Evolutionary conservation across 2,329 filamentous ascomycete genomes (phyloP), one percentile per base, ranked within the genome.

Genomic region (Chaetomiaceae sp.): DNA sequence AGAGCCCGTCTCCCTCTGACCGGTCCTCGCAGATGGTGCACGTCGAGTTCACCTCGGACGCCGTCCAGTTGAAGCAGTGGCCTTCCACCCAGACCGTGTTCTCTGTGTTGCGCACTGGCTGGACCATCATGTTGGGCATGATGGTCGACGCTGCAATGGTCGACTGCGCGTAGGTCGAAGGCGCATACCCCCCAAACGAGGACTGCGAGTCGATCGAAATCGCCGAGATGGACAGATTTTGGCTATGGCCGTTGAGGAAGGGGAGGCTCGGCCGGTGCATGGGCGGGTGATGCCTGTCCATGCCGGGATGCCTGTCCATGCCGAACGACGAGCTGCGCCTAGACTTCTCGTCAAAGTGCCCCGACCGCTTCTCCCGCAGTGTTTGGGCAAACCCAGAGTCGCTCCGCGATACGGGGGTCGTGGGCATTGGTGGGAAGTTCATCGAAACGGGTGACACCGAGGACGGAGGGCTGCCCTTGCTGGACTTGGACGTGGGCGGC

Each of bases 271-370:
- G 85, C 37, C 86, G 77, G 58, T 87, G 80, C 48, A 57, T 54
- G 17, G 85, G 69, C 1, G 83, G 81, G 33, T 77, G 77, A 58
- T 83, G 78, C 65, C 83, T 84, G 59, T 89, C 88, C 64, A 91
- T 76, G 25, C 86, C 88, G 68, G n/a, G 77, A 58, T 83, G 78
- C 65, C 83, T 84, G 59, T 89, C 88, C 64, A 91, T 76, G 25
- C 86, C 88, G 68, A 96, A 95, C 1, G 91, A 95, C n/a, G 91
- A 95, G 71, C 91, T 96, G 58, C 92, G 82, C 53, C 91, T 82
- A n/a, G 86, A 86, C 58, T 56, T 60, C 35, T 78, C 82, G 62
- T 93, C 87, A 60, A 97, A 96, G 66, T 96, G 89, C 1, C 88
- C 91, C 3, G 93, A 97, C 45, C 92, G 82, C 73, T 97, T 99